Percentiles rank a stretch among this genome's conserved stretches.
phyloP scores from a whole-genome alignment of 352 stramenopile genomes.

The Phytophthora nicotianae region DNA sequence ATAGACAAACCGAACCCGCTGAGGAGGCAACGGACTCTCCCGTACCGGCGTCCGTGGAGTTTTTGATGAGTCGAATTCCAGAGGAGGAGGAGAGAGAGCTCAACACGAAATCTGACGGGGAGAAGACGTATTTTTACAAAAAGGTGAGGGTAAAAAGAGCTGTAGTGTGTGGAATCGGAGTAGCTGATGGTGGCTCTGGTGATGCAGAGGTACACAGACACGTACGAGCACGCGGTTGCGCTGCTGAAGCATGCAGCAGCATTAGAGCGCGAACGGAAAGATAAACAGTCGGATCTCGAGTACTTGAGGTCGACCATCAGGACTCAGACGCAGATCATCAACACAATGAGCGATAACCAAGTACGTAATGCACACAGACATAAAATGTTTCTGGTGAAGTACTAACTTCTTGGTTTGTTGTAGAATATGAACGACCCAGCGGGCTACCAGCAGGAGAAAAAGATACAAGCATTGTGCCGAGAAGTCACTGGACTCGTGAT shows the following conservation, averaged over 20 bases:
- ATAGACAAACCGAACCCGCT: neutral
- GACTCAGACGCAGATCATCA: constrained; percentile 63
- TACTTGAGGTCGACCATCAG: constrained; percentile 52
- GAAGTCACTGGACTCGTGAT: constrained; percentile 61
- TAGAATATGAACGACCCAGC: constrained; percentile 37
- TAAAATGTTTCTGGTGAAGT: neutral
- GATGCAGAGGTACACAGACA: constrained; percentile 68
- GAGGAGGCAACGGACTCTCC: constrained; percentile 26
- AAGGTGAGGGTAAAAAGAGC: constrained; percentile 39
- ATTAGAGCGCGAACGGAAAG: constrained; percentile 45
- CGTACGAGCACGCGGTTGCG: constrained; percentile 61
- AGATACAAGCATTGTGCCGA: constrained; percentile 60
- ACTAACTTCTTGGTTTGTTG: constrained; percentile 13
- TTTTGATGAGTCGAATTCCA: constrained; percentile 58
- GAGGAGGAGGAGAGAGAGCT: constrained; percentile 67
- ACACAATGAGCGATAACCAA: constrained; percentile 51
- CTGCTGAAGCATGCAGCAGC: constrained; percentile 50
- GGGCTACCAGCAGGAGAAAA: constrained; percentile 51
- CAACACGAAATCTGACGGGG: constrained; percentile 60
- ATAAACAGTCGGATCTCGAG: constrained; percentile 52
- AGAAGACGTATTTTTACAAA: constrained; percentile 76
- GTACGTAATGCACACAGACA: constrained; percentile 19
- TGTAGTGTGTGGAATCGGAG: neutral
- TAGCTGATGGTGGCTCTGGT: neutral
- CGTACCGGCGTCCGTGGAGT: constrained; percentile 50